These are phyloP conservation scores for Polytolypa hystricis DNA, from an alignment of 2,329 filamentous ascomycete species.

Conservation along the genomic window DNA sequence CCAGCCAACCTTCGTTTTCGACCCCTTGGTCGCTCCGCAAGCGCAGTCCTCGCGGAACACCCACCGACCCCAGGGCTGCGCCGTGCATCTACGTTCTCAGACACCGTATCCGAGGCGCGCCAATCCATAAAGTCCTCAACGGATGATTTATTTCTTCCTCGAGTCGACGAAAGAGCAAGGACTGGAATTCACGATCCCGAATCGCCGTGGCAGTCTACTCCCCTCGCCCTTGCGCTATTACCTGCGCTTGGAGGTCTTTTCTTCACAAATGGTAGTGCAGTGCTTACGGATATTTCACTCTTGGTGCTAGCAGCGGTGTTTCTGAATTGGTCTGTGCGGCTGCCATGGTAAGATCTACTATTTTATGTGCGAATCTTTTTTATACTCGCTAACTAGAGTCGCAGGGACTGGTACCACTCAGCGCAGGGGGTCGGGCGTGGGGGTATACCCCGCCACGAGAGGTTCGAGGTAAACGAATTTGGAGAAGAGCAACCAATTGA, in stretches of 20 bases:
- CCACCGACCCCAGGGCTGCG: constrained; percentile 36
- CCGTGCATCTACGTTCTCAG: constrained; percentile 68
- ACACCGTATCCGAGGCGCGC: constrained; percentile 58
- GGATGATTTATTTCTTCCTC: constrained; percentile 56
- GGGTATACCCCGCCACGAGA: background rate
- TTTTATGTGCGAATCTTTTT: no score
- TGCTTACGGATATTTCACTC: constrained; percentile 77
- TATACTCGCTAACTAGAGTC: constrained; percentile 9
- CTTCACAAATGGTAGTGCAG: constrained; percentile 70
- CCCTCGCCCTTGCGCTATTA: constrained; percentile 70
- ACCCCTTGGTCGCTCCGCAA: constrained; percentile 24
- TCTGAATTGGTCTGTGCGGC: constrained; percentile 80
- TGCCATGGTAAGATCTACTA: constrained; percentile 60
- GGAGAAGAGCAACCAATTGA: constrained; percentile 19
- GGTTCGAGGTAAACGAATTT: background rate
- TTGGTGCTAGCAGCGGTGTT: constrained; percentile 72
- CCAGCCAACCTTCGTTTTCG: constrained; percentile 24
- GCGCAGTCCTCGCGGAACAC: constrained; percentile 26
- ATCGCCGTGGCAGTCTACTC: constrained; percentile 67
- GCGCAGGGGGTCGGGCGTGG: constrained; percentile 54
- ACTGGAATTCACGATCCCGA: constrained; percentile 38
- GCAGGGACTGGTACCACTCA: constrained; percentile 62
- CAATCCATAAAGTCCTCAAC: constrained; percentile 54
- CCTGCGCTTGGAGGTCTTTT: constrained; percentile 77
- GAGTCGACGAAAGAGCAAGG: constrained; percentile 24